Evolutionary conservation across 2,329 filamentous ascomycete species (phyloP), one percentile per base, ranked within the genome.

Genomic region (Teratosphaeria destructans): DNA sequence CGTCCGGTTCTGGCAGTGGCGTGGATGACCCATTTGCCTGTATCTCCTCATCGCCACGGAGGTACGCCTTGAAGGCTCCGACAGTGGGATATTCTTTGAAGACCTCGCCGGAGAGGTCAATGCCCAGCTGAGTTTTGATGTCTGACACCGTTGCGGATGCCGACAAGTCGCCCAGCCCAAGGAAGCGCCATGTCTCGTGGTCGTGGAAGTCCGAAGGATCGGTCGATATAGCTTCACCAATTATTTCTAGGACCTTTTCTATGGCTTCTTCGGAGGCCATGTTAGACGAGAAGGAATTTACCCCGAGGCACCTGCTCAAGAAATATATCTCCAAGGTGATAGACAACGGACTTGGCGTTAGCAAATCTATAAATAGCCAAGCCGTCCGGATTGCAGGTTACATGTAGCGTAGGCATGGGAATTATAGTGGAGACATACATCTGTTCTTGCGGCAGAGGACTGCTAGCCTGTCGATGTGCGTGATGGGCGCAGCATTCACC

Each of bases 181-280:
- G 64, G 56, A 70, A 71, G 49, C 63, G 68, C 69, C 69, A 71
- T 49, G 64, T 70, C 57, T 71, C 69, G 59, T 68, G 58, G 57
- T 70, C 68, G 54, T 65, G 63, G 23, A 71, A 65, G 4, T 70
- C 67, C 12, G 64, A 60, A 0, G 67, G 65, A 19, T 70, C 67
- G 52, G 66, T 59, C 10, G 67, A 67, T 8, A 71, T 59, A 0
- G 69, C 68, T 56, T 71, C 69, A 26, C 65, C 67, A 29, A 70
- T 66, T 32, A 71, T 63, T 39, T 66, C 65, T n/a, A 70, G 59
- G 26, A 60, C 61, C n/a, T 60, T 58, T 11, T 61, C 58, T 19
- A 68, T 32, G 27, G 54, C 59, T 27, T 66, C 65, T 14, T 67
- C 61, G 11, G 55, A 34, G 5, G 59, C 57, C 59, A 60, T 60